A percentile compares a stretch with the other conserved stretches of the same genome.
Evolutionary conservation across 1,284 basidiomycete species (phyloP).

Genomic region (Malassezia caprae): DNA sequence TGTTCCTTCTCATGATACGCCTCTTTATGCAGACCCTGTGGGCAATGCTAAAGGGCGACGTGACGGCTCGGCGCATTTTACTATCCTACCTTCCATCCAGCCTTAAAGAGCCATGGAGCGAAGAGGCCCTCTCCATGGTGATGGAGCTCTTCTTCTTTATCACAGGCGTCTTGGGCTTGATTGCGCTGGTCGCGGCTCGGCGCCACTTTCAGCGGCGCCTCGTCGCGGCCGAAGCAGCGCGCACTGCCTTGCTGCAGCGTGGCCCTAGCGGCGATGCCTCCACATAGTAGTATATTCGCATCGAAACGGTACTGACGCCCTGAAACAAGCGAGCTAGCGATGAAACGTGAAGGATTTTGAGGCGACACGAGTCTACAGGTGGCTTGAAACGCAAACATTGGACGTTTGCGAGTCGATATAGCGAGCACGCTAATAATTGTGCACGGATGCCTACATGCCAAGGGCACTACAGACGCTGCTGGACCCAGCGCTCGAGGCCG

Average conservation of each 20-base stretch:
- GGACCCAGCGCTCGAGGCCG: conserved; percentile 44
- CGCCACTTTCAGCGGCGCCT: neutral
- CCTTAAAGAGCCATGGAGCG: neutral
- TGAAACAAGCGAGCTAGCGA: neutral
- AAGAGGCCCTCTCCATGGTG: neutral
- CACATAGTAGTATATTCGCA: no score
- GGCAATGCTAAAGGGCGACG: conserved; percentile 46
- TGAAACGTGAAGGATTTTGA: neutral
- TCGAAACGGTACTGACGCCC: neutral
- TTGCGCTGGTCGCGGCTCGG: neutral
- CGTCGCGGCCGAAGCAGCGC: neutral
- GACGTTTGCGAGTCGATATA: no score
- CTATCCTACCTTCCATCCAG: neutral
- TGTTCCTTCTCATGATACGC: conserved; percentile 55
- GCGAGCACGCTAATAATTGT: no score
- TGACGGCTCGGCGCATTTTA: conserved; percentile 3
- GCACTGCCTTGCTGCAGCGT: neutral
- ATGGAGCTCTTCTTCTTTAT: conserved; percentile 7
- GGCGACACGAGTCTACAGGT: no score
- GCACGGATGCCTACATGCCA: neutral
- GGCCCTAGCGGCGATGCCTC: neutral
- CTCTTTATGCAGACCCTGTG: conserved; percentile 74
- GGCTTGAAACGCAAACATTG: no score
- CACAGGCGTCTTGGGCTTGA: neutral
- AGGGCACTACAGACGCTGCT: conserved; percentile 22